phyloP scores from a whole-genome alignment of 2,329 filamentous ascomycete genomes.

The Ophiosphaerella narmari region DNA sequence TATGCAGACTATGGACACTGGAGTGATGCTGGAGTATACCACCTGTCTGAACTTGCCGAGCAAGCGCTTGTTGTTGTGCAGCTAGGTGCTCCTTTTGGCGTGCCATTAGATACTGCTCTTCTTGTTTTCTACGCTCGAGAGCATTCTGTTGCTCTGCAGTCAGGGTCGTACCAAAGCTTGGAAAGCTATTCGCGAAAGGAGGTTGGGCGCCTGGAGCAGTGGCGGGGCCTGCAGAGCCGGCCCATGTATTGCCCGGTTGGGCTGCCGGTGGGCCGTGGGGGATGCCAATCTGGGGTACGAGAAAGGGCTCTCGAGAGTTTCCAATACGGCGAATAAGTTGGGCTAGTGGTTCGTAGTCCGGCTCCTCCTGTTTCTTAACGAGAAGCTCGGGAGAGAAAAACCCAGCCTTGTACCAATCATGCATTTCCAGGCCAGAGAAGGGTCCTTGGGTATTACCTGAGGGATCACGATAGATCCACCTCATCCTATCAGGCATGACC shows the following conservation, averaged over 20 bases:
- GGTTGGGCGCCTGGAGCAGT: conserved; percentile 62
- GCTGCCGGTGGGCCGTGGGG: conserved; percentile 76
- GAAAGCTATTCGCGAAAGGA: conserved; percentile 90
- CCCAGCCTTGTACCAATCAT: conserved; percentile 98
- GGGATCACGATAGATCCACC: conserved; percentile 97
- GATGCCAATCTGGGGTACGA: conserved; percentile 96
- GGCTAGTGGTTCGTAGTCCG: conserved; percentile 91
- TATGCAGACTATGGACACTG: conserved; percentile 93
- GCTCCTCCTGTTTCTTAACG: conserved; percentile 92
- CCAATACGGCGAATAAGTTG: conserved; percentile 95
- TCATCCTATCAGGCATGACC: conserved; percentile 99
- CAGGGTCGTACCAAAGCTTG: conserved; percentile 92
- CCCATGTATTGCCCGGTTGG: conserved; percentile 52
- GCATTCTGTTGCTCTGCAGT: conserved; percentile 99
- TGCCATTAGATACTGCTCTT: conserved; percentile 96
- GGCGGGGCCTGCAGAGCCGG: conserved; percentile 44
- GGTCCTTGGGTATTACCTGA: conserved; percentile 91
- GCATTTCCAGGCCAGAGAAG: conserved; percentile 97
- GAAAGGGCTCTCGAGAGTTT: conserved; percentile 94
- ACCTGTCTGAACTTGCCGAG: conserved; percentile 67
- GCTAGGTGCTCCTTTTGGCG: conserved; percentile 92
- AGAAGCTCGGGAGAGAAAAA: conserved; percentile 95
- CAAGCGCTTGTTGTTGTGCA: conserved; percentile 78
- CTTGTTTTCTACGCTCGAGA: conserved; percentile 91
- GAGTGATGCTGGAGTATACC: conserved; percentile 85